These are phyloP conservation scores for Cinnamomum micranthum DNA, from an alignment of 164 flowering plant species.

Conservation along the genomic window DNA sequence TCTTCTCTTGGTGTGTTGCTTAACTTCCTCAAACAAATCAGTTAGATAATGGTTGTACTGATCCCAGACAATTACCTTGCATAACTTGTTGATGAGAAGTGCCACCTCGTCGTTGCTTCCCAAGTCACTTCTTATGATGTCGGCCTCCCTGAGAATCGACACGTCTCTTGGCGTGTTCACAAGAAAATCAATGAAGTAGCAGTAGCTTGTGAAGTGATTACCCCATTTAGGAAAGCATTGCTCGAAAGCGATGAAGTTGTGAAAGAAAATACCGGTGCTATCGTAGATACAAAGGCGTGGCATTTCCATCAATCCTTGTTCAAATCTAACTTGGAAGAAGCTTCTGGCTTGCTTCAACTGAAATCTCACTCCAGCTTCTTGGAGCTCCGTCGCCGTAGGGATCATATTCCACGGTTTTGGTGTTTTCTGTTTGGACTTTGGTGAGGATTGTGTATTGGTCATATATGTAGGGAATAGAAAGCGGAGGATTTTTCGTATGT, in stretches of 20 bases:
- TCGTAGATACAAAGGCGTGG: constrained; percentile 69
- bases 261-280: constrained; percentile 67
- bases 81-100: constrained; percentile 37
- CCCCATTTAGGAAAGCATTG: constrained; percentile 68
- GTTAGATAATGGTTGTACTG: constrained; percentile 15
- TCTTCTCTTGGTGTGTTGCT: constrained; percentile 27
- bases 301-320: constrained; percentile 37
- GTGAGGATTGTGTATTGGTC: too few species aligned
- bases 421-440: too few species aligned
- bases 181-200: constrained; percentile 47
- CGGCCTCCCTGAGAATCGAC: constrained; percentile 25
- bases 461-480: too few species aligned
- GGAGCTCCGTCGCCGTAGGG: constrained; percentile 27
- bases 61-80: constrained; percentile 32
- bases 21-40: constrained; percentile 24
- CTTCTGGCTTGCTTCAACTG: constrained; percentile 30
- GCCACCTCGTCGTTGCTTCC: constrained; percentile 59
- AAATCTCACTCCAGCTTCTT: constrained; percentile 46
- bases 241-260: constrained; percentile 75
- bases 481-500: too few species aligned
- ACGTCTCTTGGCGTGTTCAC: constrained; percentile 44
- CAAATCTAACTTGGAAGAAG: constrained; percentile 39
- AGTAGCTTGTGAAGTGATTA: constrained; percentile 42
- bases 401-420: background rate
- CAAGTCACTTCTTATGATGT: constrained; percentile 35